A percentile compares a stretch with the other conserved stretches of the same genome.
Evolutionary conservation across 306 rosid species (phyloP).

Genomic region (Inga leiocalycina): DNA sequence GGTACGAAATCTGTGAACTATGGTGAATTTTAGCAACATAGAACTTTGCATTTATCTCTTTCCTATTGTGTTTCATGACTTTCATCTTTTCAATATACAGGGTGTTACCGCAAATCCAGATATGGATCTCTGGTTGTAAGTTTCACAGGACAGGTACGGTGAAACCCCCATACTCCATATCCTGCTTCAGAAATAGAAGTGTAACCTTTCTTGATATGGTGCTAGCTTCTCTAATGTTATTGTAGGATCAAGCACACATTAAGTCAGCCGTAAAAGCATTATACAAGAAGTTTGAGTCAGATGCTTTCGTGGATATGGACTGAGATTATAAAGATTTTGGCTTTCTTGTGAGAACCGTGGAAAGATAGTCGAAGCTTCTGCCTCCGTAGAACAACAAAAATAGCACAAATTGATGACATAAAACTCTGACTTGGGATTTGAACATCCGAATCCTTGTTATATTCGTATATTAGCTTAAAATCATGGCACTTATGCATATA

Average conservation of each 20-base stretch:
- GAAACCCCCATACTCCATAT: constrained; percentile 14
- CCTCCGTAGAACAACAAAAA: constrained; percentile 26
- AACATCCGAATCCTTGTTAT: constrained; percentile 32
- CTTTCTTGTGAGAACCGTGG: constrained; percentile 10
- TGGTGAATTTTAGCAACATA: constrained; percentile 20
- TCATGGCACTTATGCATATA: constrained; percentile 2
- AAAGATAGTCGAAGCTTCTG: constrained; percentile 25
- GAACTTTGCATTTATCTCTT: constrained; percentile 23
- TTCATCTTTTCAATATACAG: constrained; percentile 44
- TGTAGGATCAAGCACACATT: constrained; percentile 67
- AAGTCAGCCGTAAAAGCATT: constrained; percentile 59
- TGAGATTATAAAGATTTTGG: constrained; percentile 36
- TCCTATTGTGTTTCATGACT: constrained; percentile 8
- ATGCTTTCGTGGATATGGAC: constrained; percentile 54
- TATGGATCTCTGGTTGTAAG: constrained; percentile 55
- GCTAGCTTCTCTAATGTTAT: constrained; percentile 7
- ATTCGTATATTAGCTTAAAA: constrained; percentile 12
- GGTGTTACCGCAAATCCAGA: constrained; percentile 71
- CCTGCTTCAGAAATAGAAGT: not conserved
- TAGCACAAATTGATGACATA: constrained; percentile 24
- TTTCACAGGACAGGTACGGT: constrained; percentile 73
- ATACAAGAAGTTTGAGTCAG: constrained; percentile 60
- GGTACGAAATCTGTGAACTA: constrained; percentile 51
- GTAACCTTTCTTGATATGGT: not conserved
- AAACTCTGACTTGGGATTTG: constrained; percentile 33